Conservation (phyloP, 345 rosid genomes). For the Schrenkiella parvula region DNA sequence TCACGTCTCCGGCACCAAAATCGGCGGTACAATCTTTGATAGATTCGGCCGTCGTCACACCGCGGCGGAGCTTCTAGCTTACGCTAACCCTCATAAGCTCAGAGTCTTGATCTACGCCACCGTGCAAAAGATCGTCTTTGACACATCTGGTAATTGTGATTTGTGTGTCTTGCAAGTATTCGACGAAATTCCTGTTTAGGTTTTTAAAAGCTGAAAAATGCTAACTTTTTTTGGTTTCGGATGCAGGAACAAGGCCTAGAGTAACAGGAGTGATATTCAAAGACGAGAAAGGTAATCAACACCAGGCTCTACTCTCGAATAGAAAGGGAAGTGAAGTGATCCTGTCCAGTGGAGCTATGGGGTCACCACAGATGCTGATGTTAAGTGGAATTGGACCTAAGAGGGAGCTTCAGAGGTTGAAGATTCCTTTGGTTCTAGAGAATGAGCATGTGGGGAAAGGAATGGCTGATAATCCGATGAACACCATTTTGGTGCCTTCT, state of each 20-base stretch:
- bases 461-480: constrained; percentile 96
- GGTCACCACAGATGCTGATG: constrained; percentile 81
- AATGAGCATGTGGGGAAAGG: constrained; percentile 77
- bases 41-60: constrained; percentile 88
- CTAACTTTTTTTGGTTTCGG: neutral
- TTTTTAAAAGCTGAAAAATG: neutral
- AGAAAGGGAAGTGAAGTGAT: constrained; percentile 65
- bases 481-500: constrained; percentile 73
- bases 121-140: constrained; percentile 72
- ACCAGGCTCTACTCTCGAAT: constrained; percentile 53
- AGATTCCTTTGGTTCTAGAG: constrained; percentile 57
- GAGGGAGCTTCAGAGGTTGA: constrained; percentile 53
- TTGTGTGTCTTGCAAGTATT: neutral
- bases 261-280: constrained; percentile 77
- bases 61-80: constrained; percentile 84
- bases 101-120: constrained; percentile 74
- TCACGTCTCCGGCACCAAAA: constrained; percentile 83
- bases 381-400: constrained; percentile 91
- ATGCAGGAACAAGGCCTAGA: constrained; percentile 56
- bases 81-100: constrained; percentile 63
- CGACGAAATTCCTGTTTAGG: neutral
- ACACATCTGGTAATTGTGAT: constrained; percentile 41
- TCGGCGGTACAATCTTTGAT: constrained; percentile 93
- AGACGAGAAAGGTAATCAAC: constrained; percentile 77
- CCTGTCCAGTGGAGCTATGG: constrained; percentile 83